phyloP scores from a whole-genome alignment of 306 rosid species.

The Rubus idaeus region DNA sequence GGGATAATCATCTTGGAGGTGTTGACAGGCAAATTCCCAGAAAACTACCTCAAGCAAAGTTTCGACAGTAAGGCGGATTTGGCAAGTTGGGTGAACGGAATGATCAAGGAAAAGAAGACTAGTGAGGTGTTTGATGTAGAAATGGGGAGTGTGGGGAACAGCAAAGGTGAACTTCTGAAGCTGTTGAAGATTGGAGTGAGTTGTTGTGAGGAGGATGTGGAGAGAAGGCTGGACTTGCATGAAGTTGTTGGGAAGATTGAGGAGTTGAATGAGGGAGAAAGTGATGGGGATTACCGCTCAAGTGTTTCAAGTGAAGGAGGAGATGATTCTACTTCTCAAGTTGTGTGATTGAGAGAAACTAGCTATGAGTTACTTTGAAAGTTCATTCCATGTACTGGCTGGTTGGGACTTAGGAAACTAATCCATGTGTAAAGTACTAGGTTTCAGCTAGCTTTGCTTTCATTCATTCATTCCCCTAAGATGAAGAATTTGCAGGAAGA shows the following conservation, averaged over 20 bases:
- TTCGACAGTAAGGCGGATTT: slow-evolving; percentile 53
- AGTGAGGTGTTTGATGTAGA: slow-evolving; percentile 67
- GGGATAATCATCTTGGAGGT: slow-evolving; percentile 84
- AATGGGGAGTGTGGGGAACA: slow-evolving; percentile 51
- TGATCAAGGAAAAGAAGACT: slow-evolving; percentile 71
- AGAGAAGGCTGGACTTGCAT: slow-evolving; percentile 63
- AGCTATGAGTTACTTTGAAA: neutral
- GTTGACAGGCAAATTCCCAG: slow-evolving; percentile 79
- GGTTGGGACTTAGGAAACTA: neutral
- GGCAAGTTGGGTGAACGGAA: slow-evolving; percentile 71
- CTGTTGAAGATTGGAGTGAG: slow-evolving; percentile 80
- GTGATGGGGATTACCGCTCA: slow-evolving; percentile 35
- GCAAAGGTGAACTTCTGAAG: slow-evolving; percentile 65
- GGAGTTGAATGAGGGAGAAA: slow-evolving; percentile 47
- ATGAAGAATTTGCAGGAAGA: slow-evolving; percentile 8
- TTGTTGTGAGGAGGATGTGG: slow-evolving; percentile 92
- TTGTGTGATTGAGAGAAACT: slow-evolving; percentile 22
- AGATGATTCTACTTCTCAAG: slow-evolving; percentile 42
- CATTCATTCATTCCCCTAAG: slow-evolving; percentile 6
- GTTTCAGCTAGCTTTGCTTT: slow-evolving; percentile 2
- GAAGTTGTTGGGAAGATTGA: slow-evolving; percentile 62
- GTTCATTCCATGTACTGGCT: neutral
- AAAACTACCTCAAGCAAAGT: slow-evolving; percentile 63
- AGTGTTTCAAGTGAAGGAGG: slow-evolving; percentile 27
- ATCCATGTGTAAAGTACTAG: slow-evolving; percentile 2